Conservation (phyloP, 2,329 filamentous ascomycete species). For the Aspergillus ustus region DNA sequence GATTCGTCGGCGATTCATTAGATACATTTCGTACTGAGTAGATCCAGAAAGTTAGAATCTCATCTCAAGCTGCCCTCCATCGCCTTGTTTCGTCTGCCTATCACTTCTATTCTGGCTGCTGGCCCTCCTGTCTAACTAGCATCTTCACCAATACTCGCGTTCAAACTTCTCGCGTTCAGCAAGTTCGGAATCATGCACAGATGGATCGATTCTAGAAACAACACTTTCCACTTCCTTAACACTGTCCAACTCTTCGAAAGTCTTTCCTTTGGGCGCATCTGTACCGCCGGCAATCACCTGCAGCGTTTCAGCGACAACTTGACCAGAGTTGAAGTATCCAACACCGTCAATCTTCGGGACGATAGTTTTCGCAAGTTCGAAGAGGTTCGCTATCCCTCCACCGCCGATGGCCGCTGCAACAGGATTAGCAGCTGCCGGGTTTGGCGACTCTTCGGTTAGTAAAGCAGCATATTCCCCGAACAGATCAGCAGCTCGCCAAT, state of each 20-base stretch:
- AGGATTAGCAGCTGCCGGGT: constrained; percentile 4
- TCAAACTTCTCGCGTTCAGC: constrained; percentile 6
- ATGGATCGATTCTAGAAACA: neutral
- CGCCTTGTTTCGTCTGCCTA: neutral
- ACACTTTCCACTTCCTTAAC: constrained; percentile 29
- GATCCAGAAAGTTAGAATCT: neutral
- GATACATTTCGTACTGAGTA: neutral
- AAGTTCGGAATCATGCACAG: neutral
- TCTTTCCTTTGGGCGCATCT: constrained; percentile 13
- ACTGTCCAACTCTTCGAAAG: constrained; percentile 26
- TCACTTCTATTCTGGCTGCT: neutral
- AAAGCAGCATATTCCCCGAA: constrained; percentile 32
- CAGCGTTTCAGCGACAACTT: neutral
- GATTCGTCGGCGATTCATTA: neutral
- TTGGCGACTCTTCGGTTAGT: constrained; percentile 15
- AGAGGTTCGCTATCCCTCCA: constrained; percentile 33
- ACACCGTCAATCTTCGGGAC: constrained; percentile 45
- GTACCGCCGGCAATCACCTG: neutral
- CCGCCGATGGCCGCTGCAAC: constrained; percentile 34
- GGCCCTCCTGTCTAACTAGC: neutral
- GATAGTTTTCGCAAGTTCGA: constrained; percentile 37
- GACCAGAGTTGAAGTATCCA: constrained; percentile 35
- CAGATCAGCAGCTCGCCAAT: constrained; percentile 37
- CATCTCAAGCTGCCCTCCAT: neutral
- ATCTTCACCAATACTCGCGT: constrained; percentile 17